Base-by-base conservation (phyloP, 257 asterid genomes). In the Jacaranda mimosifolia region DNA sequence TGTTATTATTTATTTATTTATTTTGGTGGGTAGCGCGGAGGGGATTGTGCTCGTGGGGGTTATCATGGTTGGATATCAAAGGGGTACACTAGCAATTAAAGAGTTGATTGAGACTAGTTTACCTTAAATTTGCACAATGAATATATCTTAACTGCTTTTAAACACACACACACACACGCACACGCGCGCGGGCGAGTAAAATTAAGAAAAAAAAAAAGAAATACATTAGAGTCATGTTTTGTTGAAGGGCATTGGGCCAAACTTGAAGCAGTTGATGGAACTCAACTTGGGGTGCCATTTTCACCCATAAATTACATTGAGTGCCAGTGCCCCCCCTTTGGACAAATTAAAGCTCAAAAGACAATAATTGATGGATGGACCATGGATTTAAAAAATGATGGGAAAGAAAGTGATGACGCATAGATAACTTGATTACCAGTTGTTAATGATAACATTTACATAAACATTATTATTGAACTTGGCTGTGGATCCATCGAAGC, bases 401-500 rank as follows among this genome's bases (percentile, higher is more conserved):
- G n/a, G 57, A 35, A 35, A 68, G 5, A 51, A 67, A 75, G 39
- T 70, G 74, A 63, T 21, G 19, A 35, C 26, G 49, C 9, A 36
- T 19, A 42, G 70, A 52, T 69, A 62, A 46, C 53, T 74, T 68
- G 63, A 68, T 43, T 7, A 49, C 18, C 38, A 80, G 75, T 62
- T 42, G 43, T 17, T 71, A 68, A 72, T 77, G 72, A 76, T 76
- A 49, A 12, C 59, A 38, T 63, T 14, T 18, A 18, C 17, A 45
- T 15, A 52, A 35, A 14, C 7, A 48, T 69, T 39, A 72, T 51
- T 52, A 67, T 65, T 48, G 7, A 38, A 26, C 18, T 45, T 57
- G 51, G 71, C n/a, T 76, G 32, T 57, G 63, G 79, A 80, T 83
- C 79, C 65, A 82, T 66, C 52, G 79, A 72, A 82, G 18, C 73